These are phyloP conservation scores for Pestalotiopsis sp. DNA, from an alignment of 2,329 filamentous ascomycete genomes.

Conservation along the genomic window DNA sequence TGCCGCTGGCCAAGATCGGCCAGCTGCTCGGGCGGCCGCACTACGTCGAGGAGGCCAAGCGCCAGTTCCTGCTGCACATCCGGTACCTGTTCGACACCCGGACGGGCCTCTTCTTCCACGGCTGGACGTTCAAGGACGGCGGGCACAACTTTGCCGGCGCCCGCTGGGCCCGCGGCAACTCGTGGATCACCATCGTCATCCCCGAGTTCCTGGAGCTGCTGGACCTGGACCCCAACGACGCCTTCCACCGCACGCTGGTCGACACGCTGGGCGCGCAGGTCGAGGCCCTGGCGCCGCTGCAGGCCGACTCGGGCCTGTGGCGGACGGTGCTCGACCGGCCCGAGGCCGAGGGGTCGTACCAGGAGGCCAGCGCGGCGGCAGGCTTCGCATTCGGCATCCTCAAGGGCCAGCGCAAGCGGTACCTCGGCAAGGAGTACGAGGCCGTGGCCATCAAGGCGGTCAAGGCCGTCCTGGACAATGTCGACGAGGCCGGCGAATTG, in stretches of 20 bases:
- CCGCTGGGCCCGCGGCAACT: constrained; percentile 64
- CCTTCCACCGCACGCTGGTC: constrained; percentile 61
- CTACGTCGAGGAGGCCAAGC: constrained; percentile 78
- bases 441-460: constrained; percentile 67
- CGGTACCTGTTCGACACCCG: constrained; percentile 76
- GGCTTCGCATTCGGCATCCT: constrained; percentile 82
- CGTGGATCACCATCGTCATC: constrained; percentile 82
- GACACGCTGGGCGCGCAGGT: constrained; percentile 71
- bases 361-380: constrained; percentile 77
- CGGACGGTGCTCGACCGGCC: constrained; percentile 73
- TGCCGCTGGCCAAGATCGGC: constrained; percentile 81
- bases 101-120: constrained; percentile 79
- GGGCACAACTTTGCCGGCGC: constrained; percentile 65
- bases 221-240: constrained; percentile 63
- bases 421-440: constrained; percentile 65
- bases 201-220: constrained; percentile 79
- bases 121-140: constrained; percentile 75
- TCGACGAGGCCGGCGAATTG: constrained; percentile 70
- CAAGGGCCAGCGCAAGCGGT: constrained; percentile 71
- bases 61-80: constrained; percentile 76
- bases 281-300: constrained; percentile 62
- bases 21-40: constrained; percentile 68
- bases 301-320: constrained; percentile 69
- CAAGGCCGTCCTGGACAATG: constrained; percentile 66
- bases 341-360: constrained; percentile 69